Evolutionary conservation across 441 rosid species (phyloP).

Genomic region (Hura crepitans): DNA sequence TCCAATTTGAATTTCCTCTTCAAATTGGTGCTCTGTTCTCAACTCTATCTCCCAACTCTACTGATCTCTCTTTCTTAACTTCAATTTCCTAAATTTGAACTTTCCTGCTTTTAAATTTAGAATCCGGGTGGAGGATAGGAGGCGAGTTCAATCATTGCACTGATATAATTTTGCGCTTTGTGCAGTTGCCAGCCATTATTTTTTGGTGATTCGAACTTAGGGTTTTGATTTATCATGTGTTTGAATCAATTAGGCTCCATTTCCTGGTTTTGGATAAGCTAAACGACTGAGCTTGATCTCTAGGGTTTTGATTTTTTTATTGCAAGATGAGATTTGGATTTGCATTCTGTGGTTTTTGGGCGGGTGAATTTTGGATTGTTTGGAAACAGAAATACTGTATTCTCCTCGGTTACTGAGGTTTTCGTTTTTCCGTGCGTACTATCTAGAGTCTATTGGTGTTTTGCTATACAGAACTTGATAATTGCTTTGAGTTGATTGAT

Average conservation of each 20-base stretch:
- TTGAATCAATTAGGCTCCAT: slow-evolving; percentile 26
- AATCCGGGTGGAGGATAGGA: slow-evolving; percentile 5
- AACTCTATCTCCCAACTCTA: slow-evolving; percentile 36
- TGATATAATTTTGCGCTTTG: slow-evolving; percentile 30
- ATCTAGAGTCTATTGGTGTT: slow-evolving; percentile 19
- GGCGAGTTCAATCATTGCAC: slow-evolving; percentile 37
- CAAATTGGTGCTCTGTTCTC: slow-evolving; percentile 42
- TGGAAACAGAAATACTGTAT: slow-evolving; percentile 42
- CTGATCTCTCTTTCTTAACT: slow-evolving; percentile 53
- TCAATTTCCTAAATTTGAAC: slow-evolving; percentile 33
- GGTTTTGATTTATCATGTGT: slow-evolving; percentile 45
- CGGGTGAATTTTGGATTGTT: slow-evolving; percentile 40
- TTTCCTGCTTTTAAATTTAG: slow-evolving; percentile 30
- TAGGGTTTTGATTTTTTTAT: slow-evolving; percentile 58
- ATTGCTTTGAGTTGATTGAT: slow-evolving; percentile 39
- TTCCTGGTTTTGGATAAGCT: slow-evolving; percentile 36
- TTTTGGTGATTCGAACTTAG: slow-evolving; percentile 46
- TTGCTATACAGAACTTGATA: slow-evolving; percentile 27
- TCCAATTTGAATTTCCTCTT: slow-evolving; percentile 34
- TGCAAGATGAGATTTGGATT: slow-evolving; percentile 54
- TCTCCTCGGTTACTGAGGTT: slow-evolving; percentile 15
- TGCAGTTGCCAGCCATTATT: slow-evolving; percentile 31
- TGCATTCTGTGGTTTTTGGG: slow-evolving; percentile 46
- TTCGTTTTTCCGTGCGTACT: slow-evolving; percentile 23
- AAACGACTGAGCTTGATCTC: slow-evolving; percentile 42